These are phyloP conservation scores for Coprinopsis sp. DNA, from an alignment of 768 basidiomycete species.

Conservation along the genomic window DNA sequence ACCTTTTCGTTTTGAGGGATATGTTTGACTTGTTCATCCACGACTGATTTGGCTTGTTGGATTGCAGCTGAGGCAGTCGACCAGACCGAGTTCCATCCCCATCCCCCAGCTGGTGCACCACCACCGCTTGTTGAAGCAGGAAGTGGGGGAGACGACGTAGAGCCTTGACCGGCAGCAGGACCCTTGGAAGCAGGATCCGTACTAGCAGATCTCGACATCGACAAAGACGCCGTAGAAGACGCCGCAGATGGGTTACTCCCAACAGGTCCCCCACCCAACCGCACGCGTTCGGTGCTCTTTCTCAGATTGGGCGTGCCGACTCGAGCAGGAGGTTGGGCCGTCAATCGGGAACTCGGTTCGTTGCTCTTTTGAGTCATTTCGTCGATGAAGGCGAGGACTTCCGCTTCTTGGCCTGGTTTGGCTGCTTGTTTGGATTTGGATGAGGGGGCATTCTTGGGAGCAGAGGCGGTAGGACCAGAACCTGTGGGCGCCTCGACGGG, in stretches of 20 bases:
- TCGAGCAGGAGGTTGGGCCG: conserved; percentile 46
- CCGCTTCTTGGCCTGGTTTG: conserved; percentile 49
- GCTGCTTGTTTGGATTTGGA: conserved; percentile 10
- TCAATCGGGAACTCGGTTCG: conserved; percentile 63
- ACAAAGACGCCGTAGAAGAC: conserved; percentile 37
- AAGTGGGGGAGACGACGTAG: conserved; percentile 12
- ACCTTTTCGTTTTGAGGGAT: conserved; percentile 83
- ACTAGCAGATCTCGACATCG: conserved; percentile 29
- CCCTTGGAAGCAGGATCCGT: too few relatives aligned
- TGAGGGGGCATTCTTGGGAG: conserved; percentile 6
- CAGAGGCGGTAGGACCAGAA: too few relatives aligned
- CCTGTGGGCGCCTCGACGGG: conserved; percentile 17
- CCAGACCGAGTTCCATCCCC: conserved; percentile 93
- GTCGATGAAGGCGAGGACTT: conserved; percentile 89
- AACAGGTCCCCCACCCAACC: conserved; percentile 48
- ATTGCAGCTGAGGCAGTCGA: conserved; percentile 78
- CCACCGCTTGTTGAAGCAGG: conserved; percentile 1
- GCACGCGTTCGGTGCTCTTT: conserved; percentile 75
- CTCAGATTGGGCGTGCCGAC: conserved; percentile 67
- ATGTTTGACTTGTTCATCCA: conserved; percentile 91
- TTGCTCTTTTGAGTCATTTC: conserved; percentile 91
- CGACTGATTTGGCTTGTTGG: conserved; percentile 81
- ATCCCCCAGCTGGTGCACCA: conserved; percentile 42
- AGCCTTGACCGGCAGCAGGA: too few relatives aligned
- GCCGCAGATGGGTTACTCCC: conserved; percentile 37